A percentile compares a stretch with the other conserved stretches of the same genome.
phyloP scores from a whole-genome alignment of 1,284 basidiomycete genomes.

The Microbotryum violaceum region DNA sequence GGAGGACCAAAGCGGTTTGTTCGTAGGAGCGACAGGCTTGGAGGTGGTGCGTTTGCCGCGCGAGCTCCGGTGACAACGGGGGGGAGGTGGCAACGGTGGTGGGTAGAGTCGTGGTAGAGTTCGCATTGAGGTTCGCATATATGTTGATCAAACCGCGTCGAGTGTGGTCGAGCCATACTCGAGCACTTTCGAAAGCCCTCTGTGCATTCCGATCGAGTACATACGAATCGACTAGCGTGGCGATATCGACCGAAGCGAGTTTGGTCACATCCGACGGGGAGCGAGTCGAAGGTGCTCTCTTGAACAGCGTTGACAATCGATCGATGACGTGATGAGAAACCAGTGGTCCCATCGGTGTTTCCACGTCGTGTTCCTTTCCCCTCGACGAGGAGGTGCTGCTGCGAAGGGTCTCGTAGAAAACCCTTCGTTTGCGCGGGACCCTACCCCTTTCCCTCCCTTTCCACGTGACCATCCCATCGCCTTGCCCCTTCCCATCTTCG shows the following conservation, averaged over 20 bases:
- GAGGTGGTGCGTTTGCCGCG: neutral
- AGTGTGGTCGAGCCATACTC: constrained; percentile 15
- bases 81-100: neutral
- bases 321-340: neutral
- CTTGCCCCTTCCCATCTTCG: too few species aligned
- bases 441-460: too few species aligned
- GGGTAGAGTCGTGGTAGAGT: neutral
- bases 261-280: neutral
- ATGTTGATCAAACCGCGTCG: neutral
- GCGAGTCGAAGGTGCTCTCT: too few species aligned
- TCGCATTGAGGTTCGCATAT: too few species aligned
- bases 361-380: neutral
- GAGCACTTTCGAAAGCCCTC: constrained; percentile 14
- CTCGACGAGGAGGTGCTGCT: neutral
- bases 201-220: neutral
- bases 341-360: neutral
- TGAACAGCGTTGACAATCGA: too few species aligned
- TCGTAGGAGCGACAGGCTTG: constrained; percentile 2
- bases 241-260: constrained; percentile 12
- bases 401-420: neutral
- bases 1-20: constrained; percentile 17
- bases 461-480: too few species aligned
- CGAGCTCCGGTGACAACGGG: neutral
- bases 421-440: neutral
- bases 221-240: constrained; percentile 11